Percentiles rank a stretch among this genome's conserved stretches.
These are phyloP conservation scores for Diaporthe vaccinii DNA, from an alignment of 2,329 filamentous ascomycete species.

Conservation along the genomic window DNA sequence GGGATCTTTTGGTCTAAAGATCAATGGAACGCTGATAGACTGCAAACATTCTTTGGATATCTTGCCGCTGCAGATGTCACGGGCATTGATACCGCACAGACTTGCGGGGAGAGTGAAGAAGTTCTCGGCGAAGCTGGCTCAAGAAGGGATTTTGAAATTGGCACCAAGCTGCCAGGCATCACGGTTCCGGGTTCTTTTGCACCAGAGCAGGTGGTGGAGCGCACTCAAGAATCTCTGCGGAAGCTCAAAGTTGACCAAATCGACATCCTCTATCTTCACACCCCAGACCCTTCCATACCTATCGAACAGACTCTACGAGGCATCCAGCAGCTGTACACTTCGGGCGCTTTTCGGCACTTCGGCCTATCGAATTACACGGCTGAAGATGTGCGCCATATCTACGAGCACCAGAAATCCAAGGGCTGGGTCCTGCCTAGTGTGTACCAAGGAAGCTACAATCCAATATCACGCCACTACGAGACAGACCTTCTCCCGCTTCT, in stretches of 20 bases:
- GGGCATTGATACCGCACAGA: constrained; percentile 12
- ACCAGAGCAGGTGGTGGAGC: not conserved
- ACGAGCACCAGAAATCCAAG: constrained; percentile 52
- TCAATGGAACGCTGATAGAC: constrained; percentile 1
- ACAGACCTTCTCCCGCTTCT: constrained; percentile 57
- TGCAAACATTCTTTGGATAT: not conserved
- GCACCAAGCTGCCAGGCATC: constrained; percentile 13
- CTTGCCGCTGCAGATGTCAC: not conserved
- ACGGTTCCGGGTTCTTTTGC: not conserved
- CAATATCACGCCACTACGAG: constrained; percentile 54
- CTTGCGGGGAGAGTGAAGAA: not conserved
- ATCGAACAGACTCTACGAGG: constrained; percentile 54
- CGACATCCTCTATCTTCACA: constrained; percentile 25
- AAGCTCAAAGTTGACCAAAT: constrained; percentile 43
- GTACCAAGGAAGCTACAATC: constrained; percentile 60
- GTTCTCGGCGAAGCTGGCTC: not conserved
- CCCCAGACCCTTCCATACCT: constrained; percentile 47
- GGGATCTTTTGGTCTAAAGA: constrained; percentile 12
- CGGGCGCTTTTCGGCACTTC: constrained; percentile 56
- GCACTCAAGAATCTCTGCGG: constrained; percentile 46
- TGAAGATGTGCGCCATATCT: constrained; percentile 53
- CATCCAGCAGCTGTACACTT: constrained; percentile 51
- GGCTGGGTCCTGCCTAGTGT: constrained; percentile 57
- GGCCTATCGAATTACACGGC: constrained; percentile 57
- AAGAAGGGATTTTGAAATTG: not conserved